Base-by-base conservation (phyloP, 768 basidiomycete genomes). In the Pholiota conissans region DNA sequence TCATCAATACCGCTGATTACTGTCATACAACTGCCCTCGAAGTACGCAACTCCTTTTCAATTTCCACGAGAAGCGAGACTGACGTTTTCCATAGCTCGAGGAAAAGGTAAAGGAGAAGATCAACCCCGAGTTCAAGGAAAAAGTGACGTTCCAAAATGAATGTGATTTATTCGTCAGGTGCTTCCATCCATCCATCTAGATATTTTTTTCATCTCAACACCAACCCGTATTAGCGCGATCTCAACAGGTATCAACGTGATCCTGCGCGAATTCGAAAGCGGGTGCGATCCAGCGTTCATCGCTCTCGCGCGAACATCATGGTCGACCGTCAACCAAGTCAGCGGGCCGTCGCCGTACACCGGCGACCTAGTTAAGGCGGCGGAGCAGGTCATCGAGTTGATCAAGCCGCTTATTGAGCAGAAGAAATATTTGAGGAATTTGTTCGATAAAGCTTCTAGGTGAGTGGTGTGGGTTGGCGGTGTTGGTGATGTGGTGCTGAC, bases 1-100 rank as follows among this genome's bases (percentile, higher is more conserved):
- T 96, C 24, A 87, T 99, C 67, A 98, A 99, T 66, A 99, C 97
- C 0, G 96, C 95, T 0, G 95, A 98, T 68, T 99, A 98, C 69
- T 99, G 97, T 67, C 91, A 95, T 61, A 85, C 84, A 0, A 99
- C 96, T 2, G 92, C 95, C 1, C 67, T 85, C 18, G 93, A 97
- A 83, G 95, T 89, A 64, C 9, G 76, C 46, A 24, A 6, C 48
- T 9, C 26, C 18, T 10, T 47, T 49, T 30, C 24, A 26, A 22
- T 24, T 24, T 26, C n/a, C 18, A 8, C 20, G 55, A 34, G 2
- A 14, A 22, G n/a, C 7, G 16, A 22, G 10, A 27, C 29, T 63
- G 11, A 56, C 35, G 20, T 53, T 42, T 22, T 51, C 49, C 22
- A 27, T 67, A 98, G 93, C 81, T 99, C 27, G 97, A 98, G 67